These are phyloP conservation scores for Camellia oleifera DNA, from an alignment of 179 eudicot genomes.

Conservation along the genomic window DNA sequence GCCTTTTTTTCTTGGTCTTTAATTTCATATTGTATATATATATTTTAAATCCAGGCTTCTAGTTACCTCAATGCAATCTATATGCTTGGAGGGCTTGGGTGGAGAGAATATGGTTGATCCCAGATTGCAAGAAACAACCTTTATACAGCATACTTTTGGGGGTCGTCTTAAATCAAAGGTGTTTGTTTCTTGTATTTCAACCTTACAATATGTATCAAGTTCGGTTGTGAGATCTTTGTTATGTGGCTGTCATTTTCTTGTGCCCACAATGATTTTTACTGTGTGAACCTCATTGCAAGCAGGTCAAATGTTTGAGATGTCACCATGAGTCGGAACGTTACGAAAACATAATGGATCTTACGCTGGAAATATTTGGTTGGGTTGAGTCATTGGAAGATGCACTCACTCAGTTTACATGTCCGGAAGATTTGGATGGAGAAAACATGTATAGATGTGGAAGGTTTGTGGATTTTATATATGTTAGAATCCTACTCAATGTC, in stretches of 20 bases:
- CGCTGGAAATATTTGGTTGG: constrained; percentile 90
- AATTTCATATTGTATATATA: background rate
- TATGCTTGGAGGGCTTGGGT: constrained; percentile 83
- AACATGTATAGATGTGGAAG: constrained; percentile 97
- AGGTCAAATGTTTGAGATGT: constrained; percentile 87
- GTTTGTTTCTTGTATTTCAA: constrained; percentile 12
- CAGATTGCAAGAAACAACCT: constrained; percentile 81
- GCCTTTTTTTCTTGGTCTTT: constrained; percentile 3
- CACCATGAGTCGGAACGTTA: constrained; percentile 78
- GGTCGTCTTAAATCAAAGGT: constrained; percentile 93
- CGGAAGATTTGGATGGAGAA: constrained; percentile 95
- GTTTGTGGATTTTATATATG: constrained; percentile 31
- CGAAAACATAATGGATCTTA: constrained; percentile 93
- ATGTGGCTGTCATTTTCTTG: background rate
- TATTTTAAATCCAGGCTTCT: constrained; percentile 58
- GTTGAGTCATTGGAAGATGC: constrained; percentile 94
- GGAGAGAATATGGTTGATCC: constrained; percentile 81
- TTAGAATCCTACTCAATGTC: background rate
- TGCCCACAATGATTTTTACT: background rate
- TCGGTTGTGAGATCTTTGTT: background rate
- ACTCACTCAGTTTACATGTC: constrained; percentile 81
- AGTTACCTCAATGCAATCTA: constrained; percentile 93
- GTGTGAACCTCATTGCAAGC: constrained; percentile 11
- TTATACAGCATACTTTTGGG: constrained; percentile 80
- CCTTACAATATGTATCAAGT: background rate